Percentiles rank a stretch among this genome's conserved stretches.
These are phyloP conservation scores for Austroboletus eburneus DNA, from an alignment of 768 basidiomycete species.

Conservation along the genomic window DNA sequence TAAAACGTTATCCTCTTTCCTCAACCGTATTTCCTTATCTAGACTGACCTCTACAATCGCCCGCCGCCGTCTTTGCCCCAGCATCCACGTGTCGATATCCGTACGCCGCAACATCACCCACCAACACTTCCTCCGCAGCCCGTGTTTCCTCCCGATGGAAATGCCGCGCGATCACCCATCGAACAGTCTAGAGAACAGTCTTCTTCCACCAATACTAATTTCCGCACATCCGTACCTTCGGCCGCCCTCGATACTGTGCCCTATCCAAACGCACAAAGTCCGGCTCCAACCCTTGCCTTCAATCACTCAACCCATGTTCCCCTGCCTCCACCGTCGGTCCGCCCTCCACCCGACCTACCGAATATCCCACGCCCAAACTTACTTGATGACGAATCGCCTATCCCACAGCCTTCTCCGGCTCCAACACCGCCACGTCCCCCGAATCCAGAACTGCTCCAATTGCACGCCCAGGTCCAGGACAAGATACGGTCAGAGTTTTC, in stretches of 20 bases:
- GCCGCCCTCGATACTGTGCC: conserved; percentile 24
- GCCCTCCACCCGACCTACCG: conserved; percentile 16
- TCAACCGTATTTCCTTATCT: conserved; percentile 1
- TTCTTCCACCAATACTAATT: conserved; percentile 25
- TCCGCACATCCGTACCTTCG: conserved; percentile 25
- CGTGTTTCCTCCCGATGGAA: conserved; percentile 17
- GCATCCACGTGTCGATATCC: conserved; percentile 17
- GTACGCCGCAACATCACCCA: conserved; percentile 28
- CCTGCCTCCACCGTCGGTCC: conserved; percentile 17
- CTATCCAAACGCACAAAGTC: conserved; percentile 27
- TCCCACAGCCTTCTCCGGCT: conserved; percentile 25
- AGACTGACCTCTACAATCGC: conserved; percentile 28
- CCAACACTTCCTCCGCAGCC: conserved; percentile 13
- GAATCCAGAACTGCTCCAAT: conserved; percentile 81
- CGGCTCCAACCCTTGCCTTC: conserved; percentile 14
- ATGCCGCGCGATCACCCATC: conserved; percentile 16
- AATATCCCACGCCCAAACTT: conserved; percentile 44
- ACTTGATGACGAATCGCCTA: conserved; percentile 55
- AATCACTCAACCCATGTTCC: conserved; percentile 29
- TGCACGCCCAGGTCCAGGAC: conserved; percentile 74
- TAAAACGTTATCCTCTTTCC: background rate
- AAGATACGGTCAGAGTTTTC: conserved; percentile 70
- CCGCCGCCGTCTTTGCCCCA: conserved; percentile 37
- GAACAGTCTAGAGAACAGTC: conserved; percentile 18
- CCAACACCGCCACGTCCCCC: conserved; percentile 75